Percentiles rank a stretch among this genome's conserved stretches.
phyloP scores from a whole-genome alignment of 2,329 filamentous ascomycete species.

The Cercospora citrullina region DNA sequence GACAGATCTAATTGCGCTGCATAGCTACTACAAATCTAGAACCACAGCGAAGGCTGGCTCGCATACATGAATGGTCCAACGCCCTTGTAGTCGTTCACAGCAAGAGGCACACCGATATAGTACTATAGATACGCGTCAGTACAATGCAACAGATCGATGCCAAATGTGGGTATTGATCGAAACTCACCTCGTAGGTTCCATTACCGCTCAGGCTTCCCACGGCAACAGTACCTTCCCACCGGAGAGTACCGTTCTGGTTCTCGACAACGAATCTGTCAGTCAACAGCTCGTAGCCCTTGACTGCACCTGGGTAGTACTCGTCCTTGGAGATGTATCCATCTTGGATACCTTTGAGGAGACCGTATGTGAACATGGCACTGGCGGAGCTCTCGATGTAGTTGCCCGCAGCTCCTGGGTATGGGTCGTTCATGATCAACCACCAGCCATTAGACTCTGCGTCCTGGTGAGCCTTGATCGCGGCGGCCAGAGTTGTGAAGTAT shows the following conservation, averaged over 20 bases:
- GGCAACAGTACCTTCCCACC: constrained; percentile 54
- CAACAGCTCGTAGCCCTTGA: constrained; percentile 49
- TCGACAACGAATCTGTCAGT: constrained; percentile 50
- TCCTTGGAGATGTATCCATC: constrained; percentile 40
- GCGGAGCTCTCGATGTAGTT: constrained; percentile 64
- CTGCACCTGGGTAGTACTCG: constrained; percentile 54
- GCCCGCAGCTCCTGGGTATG: constrained; percentile 48
- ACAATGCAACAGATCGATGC: background rate
- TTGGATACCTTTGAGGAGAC: constrained; percentile 51
- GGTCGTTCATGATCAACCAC: constrained; percentile 58
- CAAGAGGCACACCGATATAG: constrained; percentile 40
- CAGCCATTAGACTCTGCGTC: constrained; percentile 56
- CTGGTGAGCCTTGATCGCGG: constrained; percentile 49
- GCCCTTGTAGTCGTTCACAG: constrained; percentile 45
- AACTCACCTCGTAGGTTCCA: constrained; percentile 52
- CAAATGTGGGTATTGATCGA: background rate
- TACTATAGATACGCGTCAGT: constrained; percentile 33
- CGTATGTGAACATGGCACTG: constrained; percentile 59
- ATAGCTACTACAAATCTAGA: background rate
- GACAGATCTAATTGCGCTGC: background rate
- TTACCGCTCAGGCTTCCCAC: constrained; percentile 54
- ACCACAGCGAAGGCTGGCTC: constrained; percentile 18
- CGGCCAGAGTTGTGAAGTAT: constrained; percentile 43
- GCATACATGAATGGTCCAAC: constrained; percentile 46
- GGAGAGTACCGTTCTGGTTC: constrained; percentile 51